These are phyloP conservation scores for Rhizophagus sp. DNA, from an alignment of 192 early-diverging fungal genomes.

Conservation along the genomic window DNA sequence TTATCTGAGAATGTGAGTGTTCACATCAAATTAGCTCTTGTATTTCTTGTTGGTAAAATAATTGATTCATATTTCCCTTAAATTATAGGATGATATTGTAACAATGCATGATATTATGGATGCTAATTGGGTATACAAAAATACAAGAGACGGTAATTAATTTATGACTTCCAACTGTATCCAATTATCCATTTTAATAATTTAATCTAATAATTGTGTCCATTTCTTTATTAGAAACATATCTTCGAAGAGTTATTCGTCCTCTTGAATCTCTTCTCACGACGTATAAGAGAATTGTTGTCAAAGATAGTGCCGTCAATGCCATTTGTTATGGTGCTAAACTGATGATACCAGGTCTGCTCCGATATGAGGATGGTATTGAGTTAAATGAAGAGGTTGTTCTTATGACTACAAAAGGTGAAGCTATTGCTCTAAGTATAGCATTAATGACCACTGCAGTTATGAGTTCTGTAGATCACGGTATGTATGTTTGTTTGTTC, in stretches of 20 bases:
- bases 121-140: constrained; percentile 98
- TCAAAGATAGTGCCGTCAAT: constrained; percentile 98
- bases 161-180: background rate
- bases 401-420: constrained; percentile 99
- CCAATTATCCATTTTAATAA: background rate
- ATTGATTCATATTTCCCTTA: background rate
- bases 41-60: background rate
- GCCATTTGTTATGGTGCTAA: constrained; percentile 99
- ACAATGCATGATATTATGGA: constrained; percentile 99
- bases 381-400: constrained; percentile 98
- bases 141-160: constrained; percentile 76
- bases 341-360: constrained; percentile 96
- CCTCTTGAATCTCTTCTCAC: constrained; percentile 94
- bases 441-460: constrained; percentile 97
- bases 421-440: constrained; percentile 97
- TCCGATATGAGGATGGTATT: constrained; percentile 93
- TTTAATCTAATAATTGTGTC: background rate
- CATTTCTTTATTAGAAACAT: constrained; percentile 61
- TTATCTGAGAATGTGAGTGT: constrained; percentile 77
- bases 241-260: constrained; percentile 89
- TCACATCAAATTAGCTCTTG: background rate
- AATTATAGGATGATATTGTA: constrained; percentile 78
- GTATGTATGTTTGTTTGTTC: constrained; percentile 31
- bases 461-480: constrained; percentile 96
- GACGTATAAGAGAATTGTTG: constrained; percentile 95